Evolutionary conservation across 176 grass and related monocot species (phyloP).

Genomic region (Cenchrus purpureus): DNA sequence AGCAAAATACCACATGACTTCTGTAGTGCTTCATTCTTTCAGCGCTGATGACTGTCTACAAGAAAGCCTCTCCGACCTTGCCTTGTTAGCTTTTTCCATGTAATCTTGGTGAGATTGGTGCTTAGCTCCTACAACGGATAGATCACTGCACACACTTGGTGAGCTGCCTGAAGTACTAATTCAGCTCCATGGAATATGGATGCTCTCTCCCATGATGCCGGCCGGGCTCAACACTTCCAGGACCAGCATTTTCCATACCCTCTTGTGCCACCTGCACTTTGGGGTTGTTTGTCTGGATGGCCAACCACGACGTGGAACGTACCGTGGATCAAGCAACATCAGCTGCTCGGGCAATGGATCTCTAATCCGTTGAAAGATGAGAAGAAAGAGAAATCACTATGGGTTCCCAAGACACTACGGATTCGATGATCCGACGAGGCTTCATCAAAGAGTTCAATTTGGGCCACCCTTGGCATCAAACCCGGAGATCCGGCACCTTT

Average conservation of each 20-base stretch:
- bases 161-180: slow-evolving; percentile 43
- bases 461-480: slow-evolving; percentile 92
- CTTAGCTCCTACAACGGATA: slow-evolving; percentile 57
- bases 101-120: slow-evolving; percentile 99
- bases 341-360: slow-evolving; percentile 73
- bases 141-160: neutral
- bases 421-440: slow-evolving; percentile 93
- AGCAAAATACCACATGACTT: neutral
- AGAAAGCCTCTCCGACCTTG: slow-evolving; percentile 82
- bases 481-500: slow-evolving; percentile 66
- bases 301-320: slow-evolving; percentile 54
- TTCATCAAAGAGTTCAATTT: slow-evolving; percentile 86
- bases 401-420: slow-evolving; percentile 90
- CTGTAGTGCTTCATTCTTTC: slow-evolving; percentile 54
- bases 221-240: slow-evolving; percentile 40
- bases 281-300: slow-evolving; percentile 69
- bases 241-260: slow-evolving; percentile 69
- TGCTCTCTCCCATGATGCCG: slow-evolving; percentile 54
- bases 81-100: slow-evolving; percentile 84
- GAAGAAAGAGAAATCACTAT: slow-evolving; percentile 69
- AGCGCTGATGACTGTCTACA: slow-evolving; percentile 61
- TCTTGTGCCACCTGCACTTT: slow-evolving; percentile 71
- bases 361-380: slow-evolving; percentile 55
- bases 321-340: slow-evolving; percentile 68
- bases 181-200: slow-evolving; percentile 43